Evolutionary conservation across 768 basidiomycete species (phyloP).

Genomic region (Mycena polygramma): DNA sequence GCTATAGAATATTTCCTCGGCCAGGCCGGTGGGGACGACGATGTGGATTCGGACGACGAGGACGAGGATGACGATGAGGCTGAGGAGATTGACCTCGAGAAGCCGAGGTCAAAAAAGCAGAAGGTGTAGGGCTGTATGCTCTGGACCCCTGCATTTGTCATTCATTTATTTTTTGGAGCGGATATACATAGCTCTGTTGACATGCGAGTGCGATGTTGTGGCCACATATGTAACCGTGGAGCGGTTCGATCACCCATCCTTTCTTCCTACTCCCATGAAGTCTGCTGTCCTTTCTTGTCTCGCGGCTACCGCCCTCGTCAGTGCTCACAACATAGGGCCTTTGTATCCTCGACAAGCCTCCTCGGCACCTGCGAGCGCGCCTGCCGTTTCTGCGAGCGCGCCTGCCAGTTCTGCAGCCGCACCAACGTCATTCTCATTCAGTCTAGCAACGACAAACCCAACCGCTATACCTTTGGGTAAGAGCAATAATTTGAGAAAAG

Average conservation of each 20-base stretch:
- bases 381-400: not conserved
- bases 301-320: slow-evolving; percentile 55
- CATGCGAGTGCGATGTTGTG: not conserved
- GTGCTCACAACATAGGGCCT: slow-evolving; percentile 48
- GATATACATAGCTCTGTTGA: slow-evolving; percentile 9
- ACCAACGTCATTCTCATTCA: slow-evolving; percentile 55
- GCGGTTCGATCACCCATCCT: slow-evolving; percentile 3
- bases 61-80: slow-evolving; percentile 81
- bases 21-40: slow-evolving; percentile 69
- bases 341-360: slow-evolving; percentile 33
- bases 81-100: slow-evolving; percentile 91
- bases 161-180: slow-evolving; percentile 19
- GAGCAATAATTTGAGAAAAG: not conserved
- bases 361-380: not conserved
- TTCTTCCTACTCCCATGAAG: slow-evolving; percentile 48
- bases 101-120: slow-evolving; percentile 83
- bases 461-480: slow-evolving; percentile 67
- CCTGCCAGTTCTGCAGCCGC: slow-evolving; percentile 34
- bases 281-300: slow-evolving; percentile 45
- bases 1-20: slow-evolving; percentile 89
- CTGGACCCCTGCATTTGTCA: slow-evolving; percentile 13
- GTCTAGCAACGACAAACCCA: slow-evolving; percentile 65
- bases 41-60: slow-evolving; percentile 73
- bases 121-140: slow-evolving; percentile 57
- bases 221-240: not conserved